Evolutionary conservation across 352 stramenopile species (phyloP).

Genomic region (Globisporangium mamillatum): DNA sequence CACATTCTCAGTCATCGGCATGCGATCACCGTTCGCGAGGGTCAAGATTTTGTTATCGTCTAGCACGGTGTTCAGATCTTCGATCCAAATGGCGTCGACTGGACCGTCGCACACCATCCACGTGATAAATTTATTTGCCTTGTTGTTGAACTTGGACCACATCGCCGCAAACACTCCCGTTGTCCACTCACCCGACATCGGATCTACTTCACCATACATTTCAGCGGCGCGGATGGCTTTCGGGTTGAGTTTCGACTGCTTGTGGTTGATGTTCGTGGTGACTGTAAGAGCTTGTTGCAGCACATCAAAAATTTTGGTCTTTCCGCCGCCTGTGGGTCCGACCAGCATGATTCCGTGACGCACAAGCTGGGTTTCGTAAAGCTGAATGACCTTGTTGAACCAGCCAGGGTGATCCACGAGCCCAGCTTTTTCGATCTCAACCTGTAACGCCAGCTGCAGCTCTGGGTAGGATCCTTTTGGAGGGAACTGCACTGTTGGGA

Average conservation of each 20-base stretch:
- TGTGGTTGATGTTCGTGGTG: constrained; percentile 92
- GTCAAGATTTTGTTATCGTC: constrained; percentile 98
- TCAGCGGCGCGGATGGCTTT: constrained; percentile 97
- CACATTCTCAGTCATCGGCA: constrained; percentile 98
- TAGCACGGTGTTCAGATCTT: constrained; percentile 97
- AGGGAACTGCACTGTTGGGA: constrained; percentile 89
- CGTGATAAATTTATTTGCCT: constrained; percentile 97
- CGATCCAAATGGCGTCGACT: constrained; percentile 98
- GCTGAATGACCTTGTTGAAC: constrained; percentile 96
- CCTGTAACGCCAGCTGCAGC: constrained; percentile 85
- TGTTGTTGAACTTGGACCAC: constrained; percentile 99
- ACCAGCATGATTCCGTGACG: constrained; percentile 99
- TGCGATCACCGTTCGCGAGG: constrained; percentile 96
- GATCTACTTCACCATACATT: constrained; percentile 98
- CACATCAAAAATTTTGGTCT: constrained; percentile 97
- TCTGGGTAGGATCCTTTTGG: constrained; percentile 96
- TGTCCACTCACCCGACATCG: constrained; percentile 96
- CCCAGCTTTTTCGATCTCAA: constrained; percentile 91
- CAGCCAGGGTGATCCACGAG: constrained; percentile 87
- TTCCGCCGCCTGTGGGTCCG: constrained; percentile 94
- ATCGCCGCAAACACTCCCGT: constrained; percentile 97
- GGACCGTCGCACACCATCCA: constrained; percentile 98
- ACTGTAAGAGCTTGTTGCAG: constrained; percentile 92
- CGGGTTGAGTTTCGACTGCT: constrained; percentile 96
- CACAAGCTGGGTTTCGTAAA: constrained; percentile 98